These are phyloP conservation scores for Marasmius oreades DNA, from an alignment of 1,284 basidiomycete species.

Conservation along the genomic window DNA sequence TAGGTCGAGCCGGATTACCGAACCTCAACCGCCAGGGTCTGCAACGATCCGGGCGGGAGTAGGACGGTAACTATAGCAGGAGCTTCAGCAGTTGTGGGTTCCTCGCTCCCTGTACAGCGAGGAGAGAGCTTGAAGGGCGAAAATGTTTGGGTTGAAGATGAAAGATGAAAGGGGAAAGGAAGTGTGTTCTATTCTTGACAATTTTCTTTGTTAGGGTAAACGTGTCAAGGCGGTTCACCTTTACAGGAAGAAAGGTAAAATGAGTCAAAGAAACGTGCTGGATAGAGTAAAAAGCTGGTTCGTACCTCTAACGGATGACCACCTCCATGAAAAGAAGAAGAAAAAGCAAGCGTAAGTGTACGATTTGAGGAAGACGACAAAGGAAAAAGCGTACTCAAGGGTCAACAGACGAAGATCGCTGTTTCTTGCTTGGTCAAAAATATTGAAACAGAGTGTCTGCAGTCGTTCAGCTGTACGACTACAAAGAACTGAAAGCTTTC, in stretches of 20 bases:
- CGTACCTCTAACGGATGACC: constrained; percentile 75
- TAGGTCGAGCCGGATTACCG: constrained; percentile 47
- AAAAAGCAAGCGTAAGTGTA: constrained; percentile 17
- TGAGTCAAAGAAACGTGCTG: constrained; percentile 4
- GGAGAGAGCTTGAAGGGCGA: constrained; percentile 51
- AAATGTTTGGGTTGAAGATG: constrained; percentile 20
- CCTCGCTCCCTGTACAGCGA: constrained; percentile 70
- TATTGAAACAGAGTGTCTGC: constrained; percentile 38
- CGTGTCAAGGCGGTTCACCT: constrained; percentile 81
- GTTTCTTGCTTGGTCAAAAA: constrained; percentile 74
- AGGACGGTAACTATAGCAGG: constrained; percentile 52
- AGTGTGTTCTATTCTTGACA: constrained; percentile 13
- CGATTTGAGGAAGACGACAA: constrained; percentile 15
- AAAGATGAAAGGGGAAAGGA: constrained; percentile 18
- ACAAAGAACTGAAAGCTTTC: constrained; percentile 12
- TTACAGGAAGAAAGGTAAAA: constrained; percentile 19
- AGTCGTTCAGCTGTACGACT: constrained; percentile 36
- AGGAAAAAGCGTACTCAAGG: constrained; percentile 56
- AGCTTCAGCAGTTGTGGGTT: constrained; percentile 56
- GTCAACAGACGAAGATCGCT: constrained; percentile 78
- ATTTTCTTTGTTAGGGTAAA: constrained; percentile 21
- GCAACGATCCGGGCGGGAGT: constrained; percentile 58
- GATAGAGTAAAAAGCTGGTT: constrained; percentile 16
- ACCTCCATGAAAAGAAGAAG: constrained; percentile 48
- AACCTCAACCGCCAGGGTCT: constrained; percentile 72